Evolutionary conservation across 371 early-diverging fungal genomes (phyloP), one percentile per base, ranked within the genome.

Genomic region (Catenaria anguillulae): DNA sequence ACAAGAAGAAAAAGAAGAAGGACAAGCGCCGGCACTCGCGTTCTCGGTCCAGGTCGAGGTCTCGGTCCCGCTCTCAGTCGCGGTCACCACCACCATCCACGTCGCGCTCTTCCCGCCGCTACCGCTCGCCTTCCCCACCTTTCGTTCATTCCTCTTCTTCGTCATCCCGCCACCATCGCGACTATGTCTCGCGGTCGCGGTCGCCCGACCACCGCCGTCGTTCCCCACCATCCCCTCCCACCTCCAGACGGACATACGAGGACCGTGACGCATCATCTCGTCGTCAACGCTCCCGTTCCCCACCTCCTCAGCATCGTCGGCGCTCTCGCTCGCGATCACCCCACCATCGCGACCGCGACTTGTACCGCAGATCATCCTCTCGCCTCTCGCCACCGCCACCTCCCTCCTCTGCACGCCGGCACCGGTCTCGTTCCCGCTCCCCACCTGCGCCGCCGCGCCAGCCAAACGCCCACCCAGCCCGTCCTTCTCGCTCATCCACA

Each of bases 1-100:
- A 74, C 40, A 72, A 76, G 64, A 72, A 74, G 45, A 73, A 74
- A 60, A 70, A 71, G 63, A 70, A 72, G 42, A 70, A 64, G 46
- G 72, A 68, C 62, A 64, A 61, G 37, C 72, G 72, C 40, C 65
- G 71, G 17, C 71, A 70, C 45, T 69, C 67, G 15, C 65, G 66
- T 36, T 58, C 56, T 24, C 19, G 31, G 4, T 40, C 40, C 33
- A 1, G 55, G 29, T 33, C 55, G 55, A 5, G 55, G 10, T 10
- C 10, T 13, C 29, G 10, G 55, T 54, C 55, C 19, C 31, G 34
- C 10, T 13, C 10, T 54, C 31, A 54, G n/a, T 58, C 56, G 26
- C 19, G 31, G 4, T 40, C 40, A 1, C 0, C 10, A 13, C 19
- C 55, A 19, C 29, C 10, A 5, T 10, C 10, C 31, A 5, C 29